Evolutionary conservation across 192 early-diverging fungal species (phyloP).

Genomic region (Coemansia sp.): DNA sequence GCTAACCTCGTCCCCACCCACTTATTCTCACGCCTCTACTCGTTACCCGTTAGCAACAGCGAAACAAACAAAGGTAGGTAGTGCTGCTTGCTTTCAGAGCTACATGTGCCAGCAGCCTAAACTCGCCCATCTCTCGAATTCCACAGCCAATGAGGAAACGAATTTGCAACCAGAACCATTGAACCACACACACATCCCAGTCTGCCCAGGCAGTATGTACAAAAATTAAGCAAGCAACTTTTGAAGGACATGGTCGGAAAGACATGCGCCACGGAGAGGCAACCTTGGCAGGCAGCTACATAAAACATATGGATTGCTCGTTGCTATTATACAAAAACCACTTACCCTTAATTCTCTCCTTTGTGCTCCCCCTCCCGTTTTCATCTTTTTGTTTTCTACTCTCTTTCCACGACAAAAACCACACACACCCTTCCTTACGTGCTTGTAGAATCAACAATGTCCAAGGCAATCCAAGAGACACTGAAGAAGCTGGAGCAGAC

Average conservation of each 20-base stretch:
- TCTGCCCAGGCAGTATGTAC: too few species aligned
- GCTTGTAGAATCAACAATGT: slow-evolving; percentile 43
- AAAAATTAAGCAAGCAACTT: too few species aligned
- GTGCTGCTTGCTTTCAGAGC: too few species aligned
- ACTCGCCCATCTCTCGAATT: neutral
- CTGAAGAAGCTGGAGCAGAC: slow-evolving; percentile 49
- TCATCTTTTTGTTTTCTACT: neutral
- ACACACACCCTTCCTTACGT: neutral
- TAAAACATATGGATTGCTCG: too few species aligned
- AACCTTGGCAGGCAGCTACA: too few species aligned
- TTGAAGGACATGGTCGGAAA: too few species aligned
- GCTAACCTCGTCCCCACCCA: neutral
- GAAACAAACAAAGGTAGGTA: too few species aligned
- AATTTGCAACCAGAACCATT: too few species aligned
- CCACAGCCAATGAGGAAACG: neutral
- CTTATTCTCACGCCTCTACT: neutral
- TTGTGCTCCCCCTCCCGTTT: neutral
- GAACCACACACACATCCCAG: too few species aligned
- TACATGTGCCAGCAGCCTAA: too few species aligned
- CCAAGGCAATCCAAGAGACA: slow-evolving; percentile 54
- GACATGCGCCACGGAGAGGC: too few species aligned
- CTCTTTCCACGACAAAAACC: neutral
- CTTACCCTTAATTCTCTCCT: neutral
- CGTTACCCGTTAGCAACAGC: too few species aligned
- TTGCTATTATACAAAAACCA: neutral